Percentiles rank a stretch among this genome's conserved stretches.
Evolutionary conservation across 2,329 filamentous ascomycete species (phyloP).

Genomic region (Xylariaceae sp.): DNA sequence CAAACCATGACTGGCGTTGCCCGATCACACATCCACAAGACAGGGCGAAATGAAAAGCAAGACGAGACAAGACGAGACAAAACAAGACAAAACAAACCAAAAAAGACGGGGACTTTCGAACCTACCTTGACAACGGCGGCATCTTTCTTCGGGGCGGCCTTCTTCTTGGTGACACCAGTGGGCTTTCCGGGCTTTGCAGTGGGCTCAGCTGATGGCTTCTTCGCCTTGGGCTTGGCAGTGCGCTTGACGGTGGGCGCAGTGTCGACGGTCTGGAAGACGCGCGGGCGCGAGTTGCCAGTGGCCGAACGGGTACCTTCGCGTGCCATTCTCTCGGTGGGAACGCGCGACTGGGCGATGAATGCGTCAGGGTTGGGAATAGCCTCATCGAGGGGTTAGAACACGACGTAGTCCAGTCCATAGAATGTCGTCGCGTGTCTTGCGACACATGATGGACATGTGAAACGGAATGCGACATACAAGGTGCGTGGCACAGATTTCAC

Average conservation of each 20-base stretch:
- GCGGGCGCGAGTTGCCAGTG: constrained; percentile 49
- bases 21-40: not conserved
- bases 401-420: constrained; percentile 15
- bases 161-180: constrained; percentile 32
- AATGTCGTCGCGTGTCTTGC: constrained; percentile 13
- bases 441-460: constrained; percentile 24
- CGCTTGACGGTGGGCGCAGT: constrained; percentile 42
- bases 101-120: constrained; percentile 1
- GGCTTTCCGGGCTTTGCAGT: constrained; percentile 29
- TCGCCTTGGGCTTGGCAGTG: constrained; percentile 31
- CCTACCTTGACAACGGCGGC: constrained; percentile 30
- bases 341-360: not conserved
- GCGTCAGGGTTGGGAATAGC: constrained; percentile 14
- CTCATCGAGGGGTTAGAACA: constrained; percentile 24
- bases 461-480: constrained; percentile 29
- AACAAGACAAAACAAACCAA: not conserved
- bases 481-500: constrained; percentile 5
- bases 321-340: constrained; percentile 34
- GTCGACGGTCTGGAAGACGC: constrained; percentile 46
- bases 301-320: constrained; percentile 48
- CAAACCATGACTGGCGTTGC: not conserved
- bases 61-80: not conserved
- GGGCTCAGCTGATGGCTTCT: constrained; percentile 20
- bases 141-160: constrained; percentile 30
- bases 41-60: not conserved